Percentiles rank a stretch among this genome's conserved stretches.
phyloP scores from a whole-genome alignment of 2,329 filamentous ascomycete genomes.

The Graphium sp. region DNA sequence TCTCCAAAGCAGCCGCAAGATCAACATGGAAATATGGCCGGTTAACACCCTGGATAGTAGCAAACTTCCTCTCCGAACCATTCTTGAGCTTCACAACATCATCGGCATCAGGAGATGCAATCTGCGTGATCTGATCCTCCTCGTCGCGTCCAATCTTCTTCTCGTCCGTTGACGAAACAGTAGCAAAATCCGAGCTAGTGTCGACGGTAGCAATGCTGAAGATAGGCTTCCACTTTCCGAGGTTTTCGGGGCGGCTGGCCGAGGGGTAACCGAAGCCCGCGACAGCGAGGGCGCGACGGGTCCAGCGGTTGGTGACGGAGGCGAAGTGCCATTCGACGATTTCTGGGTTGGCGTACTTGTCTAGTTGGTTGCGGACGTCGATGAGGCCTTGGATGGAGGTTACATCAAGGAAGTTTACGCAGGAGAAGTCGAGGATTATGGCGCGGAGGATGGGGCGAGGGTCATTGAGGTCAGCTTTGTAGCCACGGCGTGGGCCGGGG shows the following conservation, averaged over 20 bases:
- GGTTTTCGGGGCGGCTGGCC: constrained; percentile 10
- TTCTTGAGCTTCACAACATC: neutral
- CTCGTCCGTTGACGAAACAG: constrained; percentile 1
- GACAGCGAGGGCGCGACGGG: constrained; percentile 33
- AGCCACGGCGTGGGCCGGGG: constrained; percentile 20
- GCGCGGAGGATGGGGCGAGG: constrained; percentile 30
- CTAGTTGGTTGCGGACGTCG: constrained; percentile 35
- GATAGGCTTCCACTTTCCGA: constrained; percentile 15
- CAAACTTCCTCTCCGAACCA: constrained; percentile 3
- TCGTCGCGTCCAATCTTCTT: constrained; percentile 6
- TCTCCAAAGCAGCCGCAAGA: constrained; percentile 21
- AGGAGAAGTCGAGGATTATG: constrained; percentile 38
- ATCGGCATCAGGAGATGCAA: constrained; percentile 2
- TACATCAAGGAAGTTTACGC: constrained; percentile 39
- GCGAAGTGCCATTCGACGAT: constrained; percentile 36
- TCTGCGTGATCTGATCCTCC: constrained; percentile 6
- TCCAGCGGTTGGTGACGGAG: constrained; percentile 36
- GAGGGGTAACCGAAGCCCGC: constrained; percentile 36
- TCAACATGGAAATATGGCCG: constrained; percentile 30
- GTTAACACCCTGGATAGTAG: constrained; percentile 20
- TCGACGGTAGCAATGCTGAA: constrained; percentile 15
- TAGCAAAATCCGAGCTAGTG: constrained; percentile 3
- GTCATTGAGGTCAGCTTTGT: constrained; percentile 13
- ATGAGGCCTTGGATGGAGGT: constrained; percentile 39
- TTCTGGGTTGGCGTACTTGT: constrained; percentile 30